phyloP scores from a whole-genome alignment of 2,329 filamentous ascomycete species.

The Coniella lustricola region DNA sequence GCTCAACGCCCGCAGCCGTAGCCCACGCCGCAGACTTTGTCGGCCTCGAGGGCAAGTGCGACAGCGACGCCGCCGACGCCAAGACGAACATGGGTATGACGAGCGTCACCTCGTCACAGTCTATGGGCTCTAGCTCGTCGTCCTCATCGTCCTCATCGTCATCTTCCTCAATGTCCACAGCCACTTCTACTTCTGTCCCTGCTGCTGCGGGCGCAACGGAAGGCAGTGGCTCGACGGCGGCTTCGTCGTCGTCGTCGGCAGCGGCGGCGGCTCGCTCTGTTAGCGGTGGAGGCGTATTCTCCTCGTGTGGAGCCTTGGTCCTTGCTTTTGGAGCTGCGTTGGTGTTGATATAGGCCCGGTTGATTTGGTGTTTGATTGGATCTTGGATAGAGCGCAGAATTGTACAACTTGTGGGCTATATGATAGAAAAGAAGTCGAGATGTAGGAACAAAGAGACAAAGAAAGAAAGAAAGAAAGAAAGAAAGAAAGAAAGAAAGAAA shows the following conservation, averaged over 20 bases:
- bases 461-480: not conserved
- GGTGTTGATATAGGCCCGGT: conserved; percentile 3
- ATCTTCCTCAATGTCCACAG: not conserved
- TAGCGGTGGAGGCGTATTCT: not conserved
- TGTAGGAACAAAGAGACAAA: not conserved
- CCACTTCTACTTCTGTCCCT: not conserved
- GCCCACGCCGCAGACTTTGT: conserved; percentile 24
- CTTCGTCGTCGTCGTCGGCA: conserved; percentile 6
- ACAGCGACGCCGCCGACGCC: not conserved
- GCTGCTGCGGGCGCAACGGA: not conserved
- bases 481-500: too few relatives aligned
- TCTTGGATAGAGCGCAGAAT: not conserved
- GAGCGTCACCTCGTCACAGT: not conserved
- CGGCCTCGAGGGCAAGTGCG: conserved; percentile 20
- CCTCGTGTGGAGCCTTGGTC: conserved; percentile 6
- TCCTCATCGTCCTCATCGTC: not conserved
- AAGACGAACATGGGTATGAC: conserved; percentile 3
- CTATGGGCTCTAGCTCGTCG: not conserved
- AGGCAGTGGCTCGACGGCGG: not conserved
- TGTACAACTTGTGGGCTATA: not conserved
- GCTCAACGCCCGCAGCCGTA: conserved; percentile 36
- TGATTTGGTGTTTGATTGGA: too few relatives aligned
- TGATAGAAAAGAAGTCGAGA: not conserved
- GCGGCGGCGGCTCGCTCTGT: too few relatives aligned
- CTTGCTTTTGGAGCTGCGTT: conserved; percentile 9